Evolutionary conservation across 2,329 filamentous ascomycete species (phyloP).

Genomic region (Venturia asperata): DNA sequence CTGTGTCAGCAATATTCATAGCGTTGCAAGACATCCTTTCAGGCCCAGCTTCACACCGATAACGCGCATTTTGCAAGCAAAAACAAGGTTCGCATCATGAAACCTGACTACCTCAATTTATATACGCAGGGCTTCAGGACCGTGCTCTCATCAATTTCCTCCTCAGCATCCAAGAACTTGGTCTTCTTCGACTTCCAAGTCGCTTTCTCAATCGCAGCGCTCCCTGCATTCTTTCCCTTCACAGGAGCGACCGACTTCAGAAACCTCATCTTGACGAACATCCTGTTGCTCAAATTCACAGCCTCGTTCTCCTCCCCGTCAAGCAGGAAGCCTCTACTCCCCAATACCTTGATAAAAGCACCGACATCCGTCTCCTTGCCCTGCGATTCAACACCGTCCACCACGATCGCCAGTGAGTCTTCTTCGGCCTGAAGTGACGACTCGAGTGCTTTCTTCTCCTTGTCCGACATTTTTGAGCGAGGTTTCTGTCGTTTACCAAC

Average conservation of each 20-base stretch:
- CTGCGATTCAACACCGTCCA: conserved; percentile 58
- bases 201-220: conserved; percentile 31
- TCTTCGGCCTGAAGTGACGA: conserved; percentile 46
- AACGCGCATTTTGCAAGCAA: background rate
- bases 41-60: background rate
- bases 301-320: conserved; percentile 53
- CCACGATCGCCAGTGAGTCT: conserved; percentile 53
- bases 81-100: too few species aligned
- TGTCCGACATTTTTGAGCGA: conserved; percentile 30
- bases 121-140: conserved; percentile 95
- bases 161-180: conserved; percentile 53
- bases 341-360: conserved; percentile 77
- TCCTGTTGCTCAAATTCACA: conserved; percentile 83
- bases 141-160: conserved; percentile 54
- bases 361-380: conserved; percentile 76
- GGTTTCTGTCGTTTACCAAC: conserved; percentile 59
- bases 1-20: too few species aligned
- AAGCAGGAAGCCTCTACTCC: conserved; percentile 76
- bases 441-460: conserved; percentile 37
- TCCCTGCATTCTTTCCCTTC: conserved; percentile 62
- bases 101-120: conserved; percentile 60
- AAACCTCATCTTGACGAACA: conserved; percentile 98
- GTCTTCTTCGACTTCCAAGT: conserved; percentile 31
- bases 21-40: too few species aligned
- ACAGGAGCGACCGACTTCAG: conserved; percentile 70